Evolutionary conservation across 208 protist genomes (phyloP).

Genomic region (Leishmania arabica): DNA sequence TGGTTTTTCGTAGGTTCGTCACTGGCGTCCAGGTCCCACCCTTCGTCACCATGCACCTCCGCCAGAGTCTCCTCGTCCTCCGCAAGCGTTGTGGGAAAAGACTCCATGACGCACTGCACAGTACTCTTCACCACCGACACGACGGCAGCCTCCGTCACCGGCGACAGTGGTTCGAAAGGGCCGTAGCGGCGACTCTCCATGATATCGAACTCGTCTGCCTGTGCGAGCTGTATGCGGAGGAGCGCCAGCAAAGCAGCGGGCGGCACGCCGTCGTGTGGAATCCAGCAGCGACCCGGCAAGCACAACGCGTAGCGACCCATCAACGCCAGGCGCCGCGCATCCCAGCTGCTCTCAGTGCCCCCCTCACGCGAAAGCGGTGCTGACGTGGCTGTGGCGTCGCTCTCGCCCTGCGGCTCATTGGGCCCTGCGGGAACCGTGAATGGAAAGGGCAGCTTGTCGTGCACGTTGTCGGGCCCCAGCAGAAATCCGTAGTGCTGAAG

Average conservation of each 20-base stretch:
- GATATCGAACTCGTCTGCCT: constrained; percentile 63
- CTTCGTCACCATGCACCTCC: constrained; percentile 19
- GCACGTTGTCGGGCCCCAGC: constrained; percentile 61
- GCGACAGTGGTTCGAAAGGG: constrained; percentile 57
- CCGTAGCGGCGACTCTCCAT: constrained; percentile 54
- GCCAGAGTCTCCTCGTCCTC: constrained; percentile 60
- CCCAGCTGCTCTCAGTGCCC: constrained; percentile 33
- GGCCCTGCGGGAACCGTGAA: constrained; percentile 29
- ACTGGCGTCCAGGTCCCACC: constrained; percentile 8
- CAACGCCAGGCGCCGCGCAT: constrained; percentile 48
- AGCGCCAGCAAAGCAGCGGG: constrained; percentile 69
- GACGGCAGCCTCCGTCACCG: constrained; percentile 56
- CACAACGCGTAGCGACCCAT: constrained; percentile 53
- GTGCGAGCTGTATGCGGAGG: constrained; percentile 74
- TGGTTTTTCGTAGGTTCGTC: constrained; percentile 36
- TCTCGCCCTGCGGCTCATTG: constrained; percentile 1
- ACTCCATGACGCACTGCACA: constrained; percentile 52
- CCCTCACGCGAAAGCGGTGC: background rate
- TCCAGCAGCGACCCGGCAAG: constrained; percentile 62
- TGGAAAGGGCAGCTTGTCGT: constrained; percentile 88
- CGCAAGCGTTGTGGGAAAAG: constrained; percentile 64
- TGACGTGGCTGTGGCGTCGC: background rate
- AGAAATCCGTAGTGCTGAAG: constrained; percentile 93
- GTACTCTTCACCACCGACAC: constrained; percentile 50
- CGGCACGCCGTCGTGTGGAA: constrained; percentile 55